These are phyloP conservation scores for Pythium sukuiense DNA, from an alignment of 352 stramenopile species.

Conservation along the genomic window DNA sequence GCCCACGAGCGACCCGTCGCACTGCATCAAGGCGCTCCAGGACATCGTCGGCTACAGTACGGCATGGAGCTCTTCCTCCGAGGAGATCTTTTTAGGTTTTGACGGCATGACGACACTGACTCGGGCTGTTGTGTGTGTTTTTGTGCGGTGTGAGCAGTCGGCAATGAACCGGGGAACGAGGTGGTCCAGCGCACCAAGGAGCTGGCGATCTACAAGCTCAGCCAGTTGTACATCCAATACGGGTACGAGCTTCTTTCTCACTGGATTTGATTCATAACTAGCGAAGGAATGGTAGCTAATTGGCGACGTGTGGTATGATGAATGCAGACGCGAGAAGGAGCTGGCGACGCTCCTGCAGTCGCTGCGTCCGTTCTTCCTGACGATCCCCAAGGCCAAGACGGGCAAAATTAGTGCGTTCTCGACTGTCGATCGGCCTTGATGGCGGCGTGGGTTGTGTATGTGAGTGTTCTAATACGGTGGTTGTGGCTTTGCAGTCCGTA, in stretches of 20 bases:
- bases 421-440: background rate
- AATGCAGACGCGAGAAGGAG: slow-evolving; percentile 69
- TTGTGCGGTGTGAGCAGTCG: slow-evolving; percentile 30
- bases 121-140: background rate
- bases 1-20: slow-evolving; percentile 38
- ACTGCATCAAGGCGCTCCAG: slow-evolving; percentile 64
- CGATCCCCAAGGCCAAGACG: slow-evolving; percentile 97
- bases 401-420: slow-evolving; percentile 93
- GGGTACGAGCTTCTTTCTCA: slow-evolving; percentile 33
- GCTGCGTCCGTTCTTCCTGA: slow-evolving; percentile 93
- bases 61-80: background rate
- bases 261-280: background rate
- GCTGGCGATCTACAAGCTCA: slow-evolving; percentile 95
- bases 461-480: slow-evolving; percentile 5
- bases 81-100: background rate
- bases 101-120: background rate
- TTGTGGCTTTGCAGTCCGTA: slow-evolving; percentile 78
- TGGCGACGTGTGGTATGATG: background rate
- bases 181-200: slow-evolving; percentile 93
- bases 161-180: slow-evolving; percentile 60
- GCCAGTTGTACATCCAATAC: slow-evolving; percentile 89
- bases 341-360: slow-evolving; percentile 85
- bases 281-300: background rate
- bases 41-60: slow-evolving; percentile 72
- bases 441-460: slow-evolving; percentile 1